Evolutionary conservation across 73 alveolate species (phyloP).

Genomic region (Effrenium voratum): DNA sequence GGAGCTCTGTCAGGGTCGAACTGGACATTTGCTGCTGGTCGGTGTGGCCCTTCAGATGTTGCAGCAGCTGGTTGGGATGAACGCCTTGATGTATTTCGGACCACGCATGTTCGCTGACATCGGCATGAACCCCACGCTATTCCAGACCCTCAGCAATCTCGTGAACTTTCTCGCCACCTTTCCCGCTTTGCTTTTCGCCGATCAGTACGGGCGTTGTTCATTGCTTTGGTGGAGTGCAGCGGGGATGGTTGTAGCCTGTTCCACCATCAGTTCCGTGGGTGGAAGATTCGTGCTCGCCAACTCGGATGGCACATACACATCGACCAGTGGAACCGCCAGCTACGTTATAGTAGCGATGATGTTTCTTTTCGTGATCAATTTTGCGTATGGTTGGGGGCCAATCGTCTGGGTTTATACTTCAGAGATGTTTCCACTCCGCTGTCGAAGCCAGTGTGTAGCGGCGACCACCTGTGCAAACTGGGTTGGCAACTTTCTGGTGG

Average conservation of each 20-base stretch:
- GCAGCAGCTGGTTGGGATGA: conserved; percentile 79
- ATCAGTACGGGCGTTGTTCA: conserved; percentile 43
- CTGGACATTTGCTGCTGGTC: neutral
- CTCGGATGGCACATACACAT: neutral
- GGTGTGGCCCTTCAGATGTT: conserved; percentile 41
- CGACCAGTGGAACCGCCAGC: conserved; percentile 3
- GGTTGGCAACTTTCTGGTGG: conserved; percentile 53
- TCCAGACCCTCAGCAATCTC: conserved; percentile 31
- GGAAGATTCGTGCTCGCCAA: conserved; percentile 1
- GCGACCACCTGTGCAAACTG: conserved; percentile 21
- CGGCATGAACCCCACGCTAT: conserved; percentile 25
- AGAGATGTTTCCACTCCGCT: conserved; percentile 57
- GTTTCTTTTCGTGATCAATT: conserved; percentile 49
- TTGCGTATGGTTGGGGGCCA: conserved; percentile 90
- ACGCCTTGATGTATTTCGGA: conserved; percentile 68
- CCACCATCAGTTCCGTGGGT: neutral
- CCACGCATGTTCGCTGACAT: conserved; percentile 46
- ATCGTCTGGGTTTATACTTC: conserved; percentile 63
- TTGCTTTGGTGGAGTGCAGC: conserved; percentile 42
- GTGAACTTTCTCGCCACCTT: conserved; percentile 49
- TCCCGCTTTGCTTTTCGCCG: conserved; percentile 70
- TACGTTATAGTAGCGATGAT: conserved; percentile 33
- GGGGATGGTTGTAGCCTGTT: conserved; percentile 42
- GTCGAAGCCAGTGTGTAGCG: conserved; percentile 40
- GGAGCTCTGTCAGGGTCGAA: conserved; percentile 29